A percentile compares a stretch with the other conserved stretches of the same genome.
phyloP scores from a whole-genome alignment of 768 basidiomycete genomes.

The Kwoniella europaea region DNA sequence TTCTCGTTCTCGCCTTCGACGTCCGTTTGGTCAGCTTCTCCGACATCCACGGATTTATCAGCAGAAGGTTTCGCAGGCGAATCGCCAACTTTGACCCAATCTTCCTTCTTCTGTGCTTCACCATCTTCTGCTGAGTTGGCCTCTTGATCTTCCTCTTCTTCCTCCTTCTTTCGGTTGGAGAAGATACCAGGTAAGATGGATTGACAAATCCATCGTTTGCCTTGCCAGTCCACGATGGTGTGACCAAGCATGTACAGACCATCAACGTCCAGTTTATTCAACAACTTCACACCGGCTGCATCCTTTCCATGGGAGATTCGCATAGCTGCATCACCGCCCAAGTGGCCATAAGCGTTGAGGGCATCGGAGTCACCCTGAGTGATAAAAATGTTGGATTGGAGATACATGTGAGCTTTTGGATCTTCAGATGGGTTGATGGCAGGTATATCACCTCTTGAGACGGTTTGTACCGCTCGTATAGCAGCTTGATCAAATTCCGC shows the following conservation, averaged over 20 bases:
- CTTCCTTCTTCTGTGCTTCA: constrained; percentile 52
- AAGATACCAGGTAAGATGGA: constrained; percentile 61
- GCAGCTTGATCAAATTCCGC: constrained; percentile 60
- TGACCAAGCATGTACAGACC: constrained; percentile 59
- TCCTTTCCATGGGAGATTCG: constrained; percentile 61
- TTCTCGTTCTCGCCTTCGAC: constrained; percentile 45
- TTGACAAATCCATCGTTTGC: constrained; percentile 62
- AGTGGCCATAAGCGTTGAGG: constrained; percentile 58
- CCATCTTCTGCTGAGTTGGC: constrained; percentile 13
- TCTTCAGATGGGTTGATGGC: constrained; percentile 61
- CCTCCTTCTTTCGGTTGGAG: constrained; percentile 47
- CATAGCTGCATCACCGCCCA: constrained; percentile 61
- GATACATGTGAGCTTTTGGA: constrained; percentile 58
- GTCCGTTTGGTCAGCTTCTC: constrained; percentile 13
- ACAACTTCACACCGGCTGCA: constrained; percentile 58
- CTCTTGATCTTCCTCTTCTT: constrained; percentile 32
- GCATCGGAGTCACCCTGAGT: constrained; percentile 60
- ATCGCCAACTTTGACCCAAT: constrained; percentile 51
- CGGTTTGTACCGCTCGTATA: constrained; percentile 56
- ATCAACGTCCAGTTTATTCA: constrained; percentile 60
- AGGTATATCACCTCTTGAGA: constrained; percentile 59
- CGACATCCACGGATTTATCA: constrained; percentile 23
- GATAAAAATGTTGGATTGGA: constrained; percentile 61
- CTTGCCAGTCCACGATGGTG: constrained; percentile 61
- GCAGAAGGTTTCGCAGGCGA: constrained; percentile 34